phyloP scores from a whole-genome alignment of 768 basidiomycete genomes.

The Hygrocybe punicea region DNA sequence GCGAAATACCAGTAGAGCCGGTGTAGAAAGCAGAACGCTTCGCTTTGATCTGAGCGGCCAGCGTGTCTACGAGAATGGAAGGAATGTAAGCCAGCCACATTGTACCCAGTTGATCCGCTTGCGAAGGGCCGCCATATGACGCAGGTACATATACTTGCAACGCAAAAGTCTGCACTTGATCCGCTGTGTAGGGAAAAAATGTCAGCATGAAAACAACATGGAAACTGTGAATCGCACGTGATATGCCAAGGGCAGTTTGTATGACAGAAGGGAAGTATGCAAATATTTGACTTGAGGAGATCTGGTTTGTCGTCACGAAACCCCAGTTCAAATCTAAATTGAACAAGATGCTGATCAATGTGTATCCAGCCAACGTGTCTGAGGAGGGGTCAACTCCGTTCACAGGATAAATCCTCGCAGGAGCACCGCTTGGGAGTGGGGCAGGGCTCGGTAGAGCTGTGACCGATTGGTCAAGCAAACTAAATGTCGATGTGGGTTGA shows the following conservation, averaged over 20 bases:
- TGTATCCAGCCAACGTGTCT: slow-evolving; percentile 36
- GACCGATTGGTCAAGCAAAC: slow-evolving; percentile 16
- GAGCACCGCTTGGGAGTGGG: slow-evolving; percentile 56
- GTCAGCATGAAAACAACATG: slow-evolving; percentile 2
- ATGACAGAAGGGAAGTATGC: slow-evolving; percentile 55
- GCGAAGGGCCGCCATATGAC: slow-evolving; percentile 46
- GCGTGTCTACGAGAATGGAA: slow-evolving; percentile 45
- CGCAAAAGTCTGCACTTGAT: slow-evolving; percentile 45
- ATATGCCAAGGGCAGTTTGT: slow-evolving; percentile 29
- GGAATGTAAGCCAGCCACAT: slow-evolving; percentile 74
- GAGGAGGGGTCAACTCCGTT: slow-evolving; percentile 23
- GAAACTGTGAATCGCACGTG: slow-evolving; percentile 26
- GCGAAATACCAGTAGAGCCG: slow-evolving; percentile 41
- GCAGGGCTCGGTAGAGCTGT: slow-evolving; percentile 27
- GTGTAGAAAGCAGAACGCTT: slow-evolving; percentile 64
- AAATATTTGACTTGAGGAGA: slow-evolving; percentile 76
- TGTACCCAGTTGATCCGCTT: slow-evolving; percentile 56
- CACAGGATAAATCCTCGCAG: slow-evolving; percentile 56
- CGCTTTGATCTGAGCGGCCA: slow-evolving; percentile 64
- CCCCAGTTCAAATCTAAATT: slow-evolving; percentile 58
- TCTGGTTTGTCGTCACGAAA: slow-evolving; percentile 55
- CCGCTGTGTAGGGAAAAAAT: slow-evolving; percentile 20
- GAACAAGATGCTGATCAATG: slow-evolving; percentile 65
- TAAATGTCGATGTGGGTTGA: slow-evolving; percentile 36
- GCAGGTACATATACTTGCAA: slow-evolving; percentile 68